A percentile compares a stretch with the other conserved stretches of the same genome.
phyloP scores from a whole-genome alignment of 2,329 filamentous ascomycete genomes.

The Aspergillus sp. region DNA sequence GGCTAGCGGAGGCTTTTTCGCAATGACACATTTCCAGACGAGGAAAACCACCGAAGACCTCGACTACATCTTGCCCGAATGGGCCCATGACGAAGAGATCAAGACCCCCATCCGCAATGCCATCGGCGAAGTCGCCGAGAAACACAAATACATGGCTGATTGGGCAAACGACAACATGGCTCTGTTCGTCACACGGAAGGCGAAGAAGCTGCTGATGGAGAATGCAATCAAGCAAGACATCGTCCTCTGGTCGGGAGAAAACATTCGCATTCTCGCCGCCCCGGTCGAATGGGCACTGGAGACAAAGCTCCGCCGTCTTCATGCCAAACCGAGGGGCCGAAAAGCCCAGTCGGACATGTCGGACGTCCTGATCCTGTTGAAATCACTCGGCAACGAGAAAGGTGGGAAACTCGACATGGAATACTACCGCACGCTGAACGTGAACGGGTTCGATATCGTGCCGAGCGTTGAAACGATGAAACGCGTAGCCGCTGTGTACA shows the following conservation, averaged over 20 bases:
- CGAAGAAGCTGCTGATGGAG: slow-evolving; percentile 17
- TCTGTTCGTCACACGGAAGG: slow-evolving; percentile 18
- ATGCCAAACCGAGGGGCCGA: slow-evolving; percentile 11
- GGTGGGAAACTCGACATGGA: slow-evolving; percentile 16
- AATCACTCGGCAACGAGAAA: slow-evolving; percentile 14
- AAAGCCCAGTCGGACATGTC: slow-evolving; percentile 19
- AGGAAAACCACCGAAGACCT: slow-evolving; percentile 23
- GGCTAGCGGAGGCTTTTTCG: slow-evolving; percentile 22
- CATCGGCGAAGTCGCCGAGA: slow-evolving; percentile 14
- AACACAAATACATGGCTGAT: slow-evolving; percentile 14
- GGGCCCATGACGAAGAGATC: slow-evolving; percentile 23
- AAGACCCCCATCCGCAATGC: slow-evolving; percentile 17
- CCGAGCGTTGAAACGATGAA: slow-evolving; percentile 21
- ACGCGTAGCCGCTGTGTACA: slow-evolving; percentile 20
- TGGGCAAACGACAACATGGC: slow-evolving; percentile 27
- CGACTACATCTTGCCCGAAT: slow-evolving; percentile 25
- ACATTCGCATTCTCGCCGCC: slow-evolving; percentile 21
- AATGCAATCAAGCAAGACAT: slow-evolving; percentile 23
- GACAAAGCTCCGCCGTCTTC: slow-evolving; percentile 24
- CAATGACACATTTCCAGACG: slow-evolving; percentile 20
- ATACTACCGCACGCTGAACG: slow-evolving; percentile 18
- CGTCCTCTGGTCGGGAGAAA: slow-evolving; percentile 18
- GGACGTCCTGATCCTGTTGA: slow-evolving; percentile 22
- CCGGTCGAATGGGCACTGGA: slow-evolving; percentile 29
- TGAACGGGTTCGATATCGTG: slow-evolving; percentile 19